phyloP scores from a whole-genome alignment of 495 filamentous ascomycete genomes.

The Achaetomiella virescens region DNA sequence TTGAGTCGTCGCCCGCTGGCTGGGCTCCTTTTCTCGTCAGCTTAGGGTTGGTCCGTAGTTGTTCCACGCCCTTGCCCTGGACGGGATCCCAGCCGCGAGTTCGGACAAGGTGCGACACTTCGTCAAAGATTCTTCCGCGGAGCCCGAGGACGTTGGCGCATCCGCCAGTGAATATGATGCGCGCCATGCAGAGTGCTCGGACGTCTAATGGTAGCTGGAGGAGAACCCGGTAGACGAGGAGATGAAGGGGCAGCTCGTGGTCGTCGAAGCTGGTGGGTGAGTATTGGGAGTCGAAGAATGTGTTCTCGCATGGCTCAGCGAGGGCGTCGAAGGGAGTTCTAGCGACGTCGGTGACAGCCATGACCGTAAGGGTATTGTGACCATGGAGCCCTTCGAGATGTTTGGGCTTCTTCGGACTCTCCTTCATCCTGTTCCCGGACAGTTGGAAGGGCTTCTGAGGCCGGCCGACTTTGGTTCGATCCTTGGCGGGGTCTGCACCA shows the following conservation, averaged over 20 bases:
- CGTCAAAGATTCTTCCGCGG: constrained; percentile 69
- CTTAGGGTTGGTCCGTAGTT: constrained; percentile 48
- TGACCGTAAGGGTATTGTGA: constrained; percentile 44
- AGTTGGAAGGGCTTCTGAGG: constrained; percentile 36
- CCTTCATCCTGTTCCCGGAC: constrained; percentile 46
- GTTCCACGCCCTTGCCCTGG: constrained; percentile 53
- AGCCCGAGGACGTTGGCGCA: constrained; percentile 74
- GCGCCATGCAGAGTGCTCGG: constrained; percentile 78
- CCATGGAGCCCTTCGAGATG: background rate
- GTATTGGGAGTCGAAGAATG: constrained; percentile 56
- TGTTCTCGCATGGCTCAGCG: constrained; percentile 65
- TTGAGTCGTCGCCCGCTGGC: constrained; percentile 24
- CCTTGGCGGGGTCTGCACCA: constrained; percentile 57
- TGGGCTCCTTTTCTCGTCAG: constrained; percentile 35
- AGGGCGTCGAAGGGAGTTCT: constrained; percentile 59
- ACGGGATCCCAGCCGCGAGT: constrained; percentile 72
- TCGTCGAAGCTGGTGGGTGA: constrained; percentile 61
- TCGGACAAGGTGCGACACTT: constrained; percentile 59
- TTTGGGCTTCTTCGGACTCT: constrained; percentile 6
- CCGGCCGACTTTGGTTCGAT: constrained; percentile 6
- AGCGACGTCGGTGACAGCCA: constrained; percentile 43
- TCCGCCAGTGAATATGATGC: constrained; percentile 82
- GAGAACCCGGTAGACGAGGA: constrained; percentile 70
- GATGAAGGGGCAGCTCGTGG: constrained; percentile 69
- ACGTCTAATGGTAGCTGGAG: constrained; percentile 73